Conservation (phyloP, 2,329 filamentous ascomycete species). For the Tympanopsis confertula region DNA sequence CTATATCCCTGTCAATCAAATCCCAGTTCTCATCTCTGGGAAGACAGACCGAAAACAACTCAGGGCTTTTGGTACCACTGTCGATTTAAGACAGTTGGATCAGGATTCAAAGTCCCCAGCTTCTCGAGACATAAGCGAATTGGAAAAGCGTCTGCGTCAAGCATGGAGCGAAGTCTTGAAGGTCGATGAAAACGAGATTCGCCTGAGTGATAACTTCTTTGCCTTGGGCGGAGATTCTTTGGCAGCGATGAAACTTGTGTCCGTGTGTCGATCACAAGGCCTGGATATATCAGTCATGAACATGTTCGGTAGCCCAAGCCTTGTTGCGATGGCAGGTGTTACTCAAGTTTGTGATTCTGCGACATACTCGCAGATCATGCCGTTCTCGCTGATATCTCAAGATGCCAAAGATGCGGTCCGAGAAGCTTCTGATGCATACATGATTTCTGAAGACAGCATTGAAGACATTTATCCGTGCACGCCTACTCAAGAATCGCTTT, state of each 20-base stretch:
- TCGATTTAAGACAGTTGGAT: slow-evolving; percentile 6
- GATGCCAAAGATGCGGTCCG: slow-evolving; percentile 6
- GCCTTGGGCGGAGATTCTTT: slow-evolving; percentile 31
- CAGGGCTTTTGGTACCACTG: slow-evolving; percentile 16
- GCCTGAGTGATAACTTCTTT: slow-evolving; percentile 26
- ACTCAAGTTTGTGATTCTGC: slow-evolving; percentile 14
- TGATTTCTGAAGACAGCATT: slow-evolving; percentile 7
- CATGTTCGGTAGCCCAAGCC: slow-evolving; percentile 26
- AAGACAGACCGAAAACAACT: slow-evolving; percentile 30
- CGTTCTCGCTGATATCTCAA: slow-evolving; percentile 12
- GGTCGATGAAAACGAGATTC: slow-evolving; percentile 18
- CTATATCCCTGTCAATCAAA: slow-evolving; percentile 25
- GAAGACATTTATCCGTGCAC: slow-evolving; percentile 26
- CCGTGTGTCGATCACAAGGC: slow-evolving; percentile 19
- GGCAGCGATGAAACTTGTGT: slow-evolving; percentile 28
- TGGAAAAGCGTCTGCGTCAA: slow-evolving; percentile 16
- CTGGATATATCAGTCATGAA: slow-evolving; percentile 25
- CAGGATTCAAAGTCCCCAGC: slow-evolving; percentile 1
- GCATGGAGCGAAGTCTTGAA: slow-evolving; percentile 19
- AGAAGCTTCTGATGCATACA: slow-evolving; percentile 12
- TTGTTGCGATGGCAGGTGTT: slow-evolving; percentile 29
- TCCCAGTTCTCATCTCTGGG: slow-evolving; percentile 29
- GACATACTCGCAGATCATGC: slow-evolving; percentile 8
- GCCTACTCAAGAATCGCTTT: slow-evolving; percentile 21
- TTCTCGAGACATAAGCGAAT: slow-evolving; percentile 14